These are phyloP conservation scores for Suhomyces bokatorum DNA, from an alignment of 1,139 yeast species.

Conservation along the genomic window DNA sequence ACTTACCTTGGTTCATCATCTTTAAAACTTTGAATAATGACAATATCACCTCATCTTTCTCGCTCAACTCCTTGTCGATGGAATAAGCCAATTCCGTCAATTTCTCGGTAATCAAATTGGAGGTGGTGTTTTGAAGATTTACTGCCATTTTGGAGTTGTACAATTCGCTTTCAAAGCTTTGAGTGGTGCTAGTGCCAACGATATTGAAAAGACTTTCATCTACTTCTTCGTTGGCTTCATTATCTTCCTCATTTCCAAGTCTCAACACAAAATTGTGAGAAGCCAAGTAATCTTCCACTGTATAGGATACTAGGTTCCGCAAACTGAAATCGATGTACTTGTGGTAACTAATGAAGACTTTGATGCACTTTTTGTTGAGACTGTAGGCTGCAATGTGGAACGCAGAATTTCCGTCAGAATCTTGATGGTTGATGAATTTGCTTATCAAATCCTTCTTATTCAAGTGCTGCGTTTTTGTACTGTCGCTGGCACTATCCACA, in stretches of 20 bases:
- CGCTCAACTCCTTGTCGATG: slow-evolving; percentile 43
- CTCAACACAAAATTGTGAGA: slow-evolving; percentile 38
- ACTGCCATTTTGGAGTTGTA: slow-evolving; percentile 41
- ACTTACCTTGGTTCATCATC: slow-evolving; percentile 29
- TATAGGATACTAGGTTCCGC: slow-evolving; percentile 67
- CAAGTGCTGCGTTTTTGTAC: slow-evolving; percentile 6
- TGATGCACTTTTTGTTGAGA: slow-evolving; percentile 72
- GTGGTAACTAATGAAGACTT: slow-evolving; percentile 68
- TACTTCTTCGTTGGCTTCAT: slow-evolving; percentile 14
- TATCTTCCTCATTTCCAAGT: slow-evolving; percentile 16
- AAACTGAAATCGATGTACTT: slow-evolving; percentile 63
- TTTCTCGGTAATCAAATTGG: slow-evolving; percentile 41
- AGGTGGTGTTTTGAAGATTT: slow-evolving; percentile 35
- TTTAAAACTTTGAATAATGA: slow-evolving; percentile 32
- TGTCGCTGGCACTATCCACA: slow-evolving; percentile 13
- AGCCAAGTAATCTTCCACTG: slow-evolving; percentile 71
- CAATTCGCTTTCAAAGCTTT: slow-evolving; percentile 42
- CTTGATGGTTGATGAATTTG: slow-evolving; percentile 78
- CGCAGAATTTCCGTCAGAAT: slow-evolving; percentile 84
- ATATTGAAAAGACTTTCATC: slow-evolving; percentile 10
- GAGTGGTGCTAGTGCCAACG: slow-evolving; percentile 18
- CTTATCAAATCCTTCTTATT: slow-evolving; percentile 41
- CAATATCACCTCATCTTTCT: slow-evolving; percentile 38
- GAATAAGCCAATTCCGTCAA: slow-evolving; percentile 42
- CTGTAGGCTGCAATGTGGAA: slow-evolving; percentile 78